Base-by-base conservation (phyloP, 2,329 filamentous ascomycete species). In the Albophoma yamanashiensis region DNA sequence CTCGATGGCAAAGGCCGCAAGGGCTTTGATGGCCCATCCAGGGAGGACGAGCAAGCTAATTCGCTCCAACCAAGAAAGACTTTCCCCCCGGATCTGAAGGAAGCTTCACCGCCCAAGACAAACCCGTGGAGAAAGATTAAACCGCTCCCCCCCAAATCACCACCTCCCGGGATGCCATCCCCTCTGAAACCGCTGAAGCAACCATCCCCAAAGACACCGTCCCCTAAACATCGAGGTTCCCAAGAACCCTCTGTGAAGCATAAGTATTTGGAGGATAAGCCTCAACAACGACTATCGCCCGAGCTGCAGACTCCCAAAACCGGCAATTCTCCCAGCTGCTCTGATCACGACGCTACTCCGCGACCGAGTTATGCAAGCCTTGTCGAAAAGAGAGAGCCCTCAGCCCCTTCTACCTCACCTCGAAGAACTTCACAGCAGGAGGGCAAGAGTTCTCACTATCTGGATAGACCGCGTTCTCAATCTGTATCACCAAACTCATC, bases 51-150 rank as follows among this genome's bases (percentile, higher is more conserved):
- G 43, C 53, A 22, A 53, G 45, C 22, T 20, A 34, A 45, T 42
- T 6, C 20, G 20, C 47, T 47, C 34, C 55, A 20, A 9, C 14
- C 40, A 36, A 56, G 34, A 31, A 55, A 57, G 31, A 34, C 1
- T 9, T 20, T 55, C n/a, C 25, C 45, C 8, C 43, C 64, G 40
- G 64, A 61, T 15, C 62, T 73, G 20, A 68, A 65, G 34, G 71
- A 71, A 40, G 71, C 72, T 5, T 73, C 70, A 4, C 71, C 71
- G 8, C 72, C 72, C 7, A 71, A 67, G 55, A 63, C 62, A 6
- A 74, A 72, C 59, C 72, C 72, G 36, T 74, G 72, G 72, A 58
- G 60, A 40, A 59, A 27, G 36, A 53, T 31, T 38, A 45, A 60
- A 31, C 22, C 34, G n/a, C 56, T 14, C n/a, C 55, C 45, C 17